Base-by-base conservation (phyloP, 257 asterid species). In the Ilex asprella region DNA sequence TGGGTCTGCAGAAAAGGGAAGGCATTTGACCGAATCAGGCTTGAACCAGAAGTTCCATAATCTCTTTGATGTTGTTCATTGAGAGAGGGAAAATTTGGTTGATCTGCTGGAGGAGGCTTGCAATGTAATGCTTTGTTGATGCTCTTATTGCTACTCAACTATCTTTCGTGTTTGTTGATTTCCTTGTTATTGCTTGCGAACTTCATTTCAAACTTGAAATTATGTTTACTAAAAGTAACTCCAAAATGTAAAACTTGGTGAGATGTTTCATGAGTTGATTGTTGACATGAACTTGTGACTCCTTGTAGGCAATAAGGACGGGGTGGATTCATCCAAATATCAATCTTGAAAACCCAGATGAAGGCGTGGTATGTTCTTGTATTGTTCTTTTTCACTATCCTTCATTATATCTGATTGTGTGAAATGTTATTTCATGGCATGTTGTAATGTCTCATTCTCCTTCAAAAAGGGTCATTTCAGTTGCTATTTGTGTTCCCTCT, bases 251-350 rank as follows among this genome's bases (percentile, higher is more conserved):
- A 46, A 10, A 21, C 27, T 21, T 21, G n/a, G 1, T 46, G 13
- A 12, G 13, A 14, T 46, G 52, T 46, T 14, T 10, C n/a, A 2
- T 46, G 52, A 10, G 52, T 46, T 46, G 52, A 46, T 46, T 46
- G n/a, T 31, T 52, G 31, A 32, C 16, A 43, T 74, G 61, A 64
- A 51, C 31, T 56, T 60, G 52, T 35, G 59, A 69, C 63, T 59
- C 72, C 68, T 67, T 76, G 74, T 68, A 91, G 98, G 99, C 99
- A 13, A 92, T 92, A 58, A 79, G 94, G 66, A 86, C 87, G 2
- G 99, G 99, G 56, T 92, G 95, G 97, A 73, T 91, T 71, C 98
- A 91, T 84, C 98, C 98, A 60, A 91, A 91, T 78, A 79, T 86
- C 78, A 91, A 91, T 68, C 97, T 92, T 72, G 97, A 92, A 72